A percentile compares a stretch with the other conserved stretches of the same genome.
phyloP scores from a whole-genome alignment of 169 alveolate genomes.

The Plasmodium billcollinsi region DNA sequence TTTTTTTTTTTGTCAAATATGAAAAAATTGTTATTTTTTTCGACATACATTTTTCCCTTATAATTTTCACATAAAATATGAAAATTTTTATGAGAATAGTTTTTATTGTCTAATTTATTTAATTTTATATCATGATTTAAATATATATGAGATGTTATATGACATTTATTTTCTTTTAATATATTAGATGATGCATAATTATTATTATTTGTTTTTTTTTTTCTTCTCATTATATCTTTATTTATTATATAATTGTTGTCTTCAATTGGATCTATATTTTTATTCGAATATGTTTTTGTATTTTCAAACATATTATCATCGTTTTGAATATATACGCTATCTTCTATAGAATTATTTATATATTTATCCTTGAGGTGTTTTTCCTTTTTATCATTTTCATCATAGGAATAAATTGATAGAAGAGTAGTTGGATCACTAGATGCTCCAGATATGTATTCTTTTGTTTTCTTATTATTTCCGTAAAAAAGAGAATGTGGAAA shows the following conservation, averaged over 20 bases:
- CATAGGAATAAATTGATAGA: background rate
- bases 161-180: too few species aligned
- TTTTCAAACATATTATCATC: too few species aligned
- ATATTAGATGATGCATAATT: too few species aligned
- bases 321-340: background rate
- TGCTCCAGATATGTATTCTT: background rate
- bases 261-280: too few species aligned
- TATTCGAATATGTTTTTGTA: too few species aligned
- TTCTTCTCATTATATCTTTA: too few species aligned
- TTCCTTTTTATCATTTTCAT: background rate
- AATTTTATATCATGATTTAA: too few species aligned
- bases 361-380: background rate
- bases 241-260: too few species aligned
- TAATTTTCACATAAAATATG: conserved; percentile 22
- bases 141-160: too few species aligned
- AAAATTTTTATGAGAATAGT: background rate
- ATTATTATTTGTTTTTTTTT: too few species aligned
- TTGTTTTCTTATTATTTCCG: background rate
- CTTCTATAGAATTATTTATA: background rate
- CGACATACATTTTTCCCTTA: conserved; percentile 44
- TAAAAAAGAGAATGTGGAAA: conserved; percentile 15
- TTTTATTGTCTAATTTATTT: too few species aligned
- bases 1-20: conserved; percentile 36
- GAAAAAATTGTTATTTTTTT: conserved; percentile 40
- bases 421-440: background rate